Conservation (phyloP, 305 asterid genomes). For the Ilex paraguariensis region DNA sequence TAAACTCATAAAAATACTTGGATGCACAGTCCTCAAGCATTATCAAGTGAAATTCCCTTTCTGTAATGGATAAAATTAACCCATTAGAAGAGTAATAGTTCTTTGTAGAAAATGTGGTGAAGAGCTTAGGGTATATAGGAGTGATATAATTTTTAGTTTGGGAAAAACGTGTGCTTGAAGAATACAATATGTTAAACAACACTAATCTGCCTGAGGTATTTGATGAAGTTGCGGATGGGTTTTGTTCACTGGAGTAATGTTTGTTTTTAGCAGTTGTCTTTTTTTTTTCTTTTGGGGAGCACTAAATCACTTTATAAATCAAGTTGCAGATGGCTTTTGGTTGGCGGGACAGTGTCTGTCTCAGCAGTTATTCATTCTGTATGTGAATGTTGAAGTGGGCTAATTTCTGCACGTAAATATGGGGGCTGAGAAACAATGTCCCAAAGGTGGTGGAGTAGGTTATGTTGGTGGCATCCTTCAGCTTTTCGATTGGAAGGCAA, state of each 20-base stretch:
- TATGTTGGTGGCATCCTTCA: constrained; percentile 83
- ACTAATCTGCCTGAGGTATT: neutral
- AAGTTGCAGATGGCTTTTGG: constrained; percentile 36
- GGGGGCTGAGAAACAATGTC: constrained; percentile 67
- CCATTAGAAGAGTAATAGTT: neutral
- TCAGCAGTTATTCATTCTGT: constrained; percentile 11
- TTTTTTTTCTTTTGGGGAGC: constrained; percentile 6
- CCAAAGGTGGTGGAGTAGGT: constrained; percentile 57
- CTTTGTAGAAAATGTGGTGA: neutral
- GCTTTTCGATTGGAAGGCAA: constrained; percentile 85
- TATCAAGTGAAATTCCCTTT: neutral
- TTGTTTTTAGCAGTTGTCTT: constrained; percentile 3
- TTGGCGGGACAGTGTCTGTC: constrained; percentile 7
- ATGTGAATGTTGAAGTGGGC: constrained; percentile 17
- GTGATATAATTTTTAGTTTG: too few relatives aligned
- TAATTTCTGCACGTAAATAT: constrained; percentile 21
- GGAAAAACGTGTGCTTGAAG: too few relatives aligned
- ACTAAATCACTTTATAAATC: neutral
- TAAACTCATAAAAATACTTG: too few relatives aligned
- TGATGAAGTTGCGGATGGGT: neutral
- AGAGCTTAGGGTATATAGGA: neutral
- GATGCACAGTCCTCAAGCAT: neutral
- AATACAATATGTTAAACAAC: neutral
- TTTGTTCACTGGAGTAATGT: constrained; percentile 1
- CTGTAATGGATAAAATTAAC: neutral